A percentile compares a stretch with the other conserved stretches of the same genome.
These are phyloP conservation scores for Tolypocladium cylindrosporum DNA, from an alignment of 2,329 filamentous ascomycete species.

Conservation along the genomic window DNA sequence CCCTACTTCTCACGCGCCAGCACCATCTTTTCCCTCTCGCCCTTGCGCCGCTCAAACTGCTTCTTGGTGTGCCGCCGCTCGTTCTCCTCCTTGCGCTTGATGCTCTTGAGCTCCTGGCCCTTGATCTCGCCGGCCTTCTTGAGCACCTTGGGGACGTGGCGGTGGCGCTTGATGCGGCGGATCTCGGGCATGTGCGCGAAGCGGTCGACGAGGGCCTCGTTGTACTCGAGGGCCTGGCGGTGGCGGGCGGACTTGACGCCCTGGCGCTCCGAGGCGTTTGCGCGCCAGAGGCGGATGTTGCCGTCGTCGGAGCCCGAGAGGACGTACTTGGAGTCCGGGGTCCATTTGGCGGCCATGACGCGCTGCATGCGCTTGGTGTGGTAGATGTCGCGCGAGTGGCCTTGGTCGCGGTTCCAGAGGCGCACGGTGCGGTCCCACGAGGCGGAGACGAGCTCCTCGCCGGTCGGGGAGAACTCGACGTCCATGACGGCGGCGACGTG, in stretches of 20 bases:
- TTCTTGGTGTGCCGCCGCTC: slow-evolving; percentile 85
- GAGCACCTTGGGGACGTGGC: slow-evolving; percentile 82
- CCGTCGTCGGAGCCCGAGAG: slow-evolving; percentile 90
- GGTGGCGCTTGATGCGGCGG: slow-evolving; percentile 77
- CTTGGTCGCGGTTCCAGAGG: slow-evolving; percentile 69
- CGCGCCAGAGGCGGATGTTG: slow-evolving; percentile 78
- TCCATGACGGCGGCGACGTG: slow-evolving; percentile 92
- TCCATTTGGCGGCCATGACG: slow-evolving; percentile 77
- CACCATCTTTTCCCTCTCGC: slow-evolving; percentile 90
- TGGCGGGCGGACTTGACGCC: slow-evolving; percentile 81
- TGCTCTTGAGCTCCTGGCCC: slow-evolving; percentile 71
- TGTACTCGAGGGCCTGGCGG: slow-evolving; percentile 84
- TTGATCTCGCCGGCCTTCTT: slow-evolving; percentile 98
- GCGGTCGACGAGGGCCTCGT: slow-evolving; percentile 69
- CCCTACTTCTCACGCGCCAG: slow-evolving; percentile 50
- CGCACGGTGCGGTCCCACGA: slow-evolving; percentile 80
- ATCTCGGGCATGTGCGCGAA: slow-evolving; percentile 97
- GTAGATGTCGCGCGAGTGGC: slow-evolving; percentile 86
- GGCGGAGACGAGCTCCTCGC: slow-evolving; percentile 84
- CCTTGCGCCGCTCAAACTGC: slow-evolving; percentile 60
- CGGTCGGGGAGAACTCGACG: slow-evolving; percentile 89
- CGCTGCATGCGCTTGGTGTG: slow-evolving; percentile 98
- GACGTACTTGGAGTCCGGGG: slow-evolving; percentile 81
- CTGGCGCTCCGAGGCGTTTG: slow-evolving; percentile 71
- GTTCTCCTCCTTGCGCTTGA: slow-evolving; percentile 91